Evolutionary conservation across 441 rosid species (phyloP).

Genomic region (Cnidoscolus chayamansa): DNA sequence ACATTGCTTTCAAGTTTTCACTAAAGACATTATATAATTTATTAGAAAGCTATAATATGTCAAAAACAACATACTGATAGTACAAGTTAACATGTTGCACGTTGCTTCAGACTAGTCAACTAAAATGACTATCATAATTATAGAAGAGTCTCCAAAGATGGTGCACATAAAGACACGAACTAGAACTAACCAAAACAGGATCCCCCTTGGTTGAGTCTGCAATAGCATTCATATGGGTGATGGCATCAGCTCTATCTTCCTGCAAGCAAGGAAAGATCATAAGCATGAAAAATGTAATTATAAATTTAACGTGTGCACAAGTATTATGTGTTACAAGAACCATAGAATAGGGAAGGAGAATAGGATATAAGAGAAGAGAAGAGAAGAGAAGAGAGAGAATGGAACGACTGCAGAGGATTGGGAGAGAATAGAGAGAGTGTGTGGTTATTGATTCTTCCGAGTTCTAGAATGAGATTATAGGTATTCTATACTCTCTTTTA

Average conservation of each 20-base stretch:
- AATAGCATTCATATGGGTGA: slow-evolving; percentile 40
- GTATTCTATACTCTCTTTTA: too few species aligned
- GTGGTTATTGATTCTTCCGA: too few species aligned
- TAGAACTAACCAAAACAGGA: slow-evolving; percentile 48
- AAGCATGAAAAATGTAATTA: background rate
- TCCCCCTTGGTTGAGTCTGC: slow-evolving; percentile 45
- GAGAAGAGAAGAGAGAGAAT: background rate
- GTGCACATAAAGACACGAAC: slow-evolving; percentile 7
- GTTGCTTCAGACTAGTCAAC: background rate
- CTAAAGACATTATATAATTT: background rate
- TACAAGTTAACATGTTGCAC: background rate
- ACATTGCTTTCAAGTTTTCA: background rate
- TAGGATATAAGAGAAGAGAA: too few species aligned
- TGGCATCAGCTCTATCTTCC: slow-evolving; percentile 58
- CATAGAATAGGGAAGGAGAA: background rate
- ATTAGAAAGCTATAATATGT: background rate
- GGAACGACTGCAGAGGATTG: too few species aligned
- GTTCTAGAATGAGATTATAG: too few species aligned
- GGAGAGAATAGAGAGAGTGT: too few species aligned
- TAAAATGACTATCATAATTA: background rate
- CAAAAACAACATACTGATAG: background rate
- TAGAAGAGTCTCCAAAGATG: background rate
- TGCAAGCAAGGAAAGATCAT: slow-evolving; percentile 29
- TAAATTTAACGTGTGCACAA: background rate
- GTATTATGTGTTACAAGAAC: too few species aligned